Evolutionary conservation across 2,329 filamentous ascomycete species (phyloP).

Genomic region (Bisporella sp.): DNA sequence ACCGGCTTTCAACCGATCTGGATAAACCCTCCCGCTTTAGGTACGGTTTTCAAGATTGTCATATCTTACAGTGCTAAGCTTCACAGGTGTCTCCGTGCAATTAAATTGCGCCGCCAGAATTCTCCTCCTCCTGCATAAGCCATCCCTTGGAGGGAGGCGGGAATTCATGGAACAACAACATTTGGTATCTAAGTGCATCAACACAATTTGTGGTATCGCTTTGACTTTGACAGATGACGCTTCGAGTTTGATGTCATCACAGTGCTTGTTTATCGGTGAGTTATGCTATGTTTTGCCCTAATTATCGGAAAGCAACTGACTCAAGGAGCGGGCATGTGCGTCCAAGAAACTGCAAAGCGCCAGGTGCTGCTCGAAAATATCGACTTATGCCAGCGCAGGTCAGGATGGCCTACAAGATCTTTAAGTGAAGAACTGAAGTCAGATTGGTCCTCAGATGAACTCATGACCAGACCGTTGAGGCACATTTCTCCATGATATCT

Average conservation of each 20-base stretch:
- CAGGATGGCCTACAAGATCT: slow-evolving; percentile 33
- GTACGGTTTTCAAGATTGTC: no score
- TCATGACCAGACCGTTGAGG: no score
- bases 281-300: neutral
- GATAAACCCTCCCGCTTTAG: no score
- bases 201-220: slow-evolving; percentile 33
- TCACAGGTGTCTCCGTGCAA: slow-evolving; percentile 38
- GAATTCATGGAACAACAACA: slow-evolving; percentile 39
- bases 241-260: slow-evolving; percentile 36
- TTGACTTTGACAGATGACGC: slow-evolving; percentile 35
- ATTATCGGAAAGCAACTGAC: neutral
- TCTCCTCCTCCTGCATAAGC: slow-evolving; percentile 44
- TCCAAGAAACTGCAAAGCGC: slow-evolving; percentile 31
- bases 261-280: slow-evolving; percentile 33
- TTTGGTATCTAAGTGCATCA: slow-evolving; percentile 26
- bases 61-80: no score
- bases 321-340: neutral
- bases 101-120: slow-evolving; percentile 46
- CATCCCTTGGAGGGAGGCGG: slow-evolving; percentile 40
- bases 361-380: slow-evolving; percentile 32
- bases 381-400: slow-evolving; percentile 29
- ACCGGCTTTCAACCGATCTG: no score
- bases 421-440: slow-evolving; percentile 23
- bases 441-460: neutral
- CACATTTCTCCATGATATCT: no score